phyloP scores from a whole-genome alignment of 169 alveolate species.

The Plasmodium malariae region DNA sequence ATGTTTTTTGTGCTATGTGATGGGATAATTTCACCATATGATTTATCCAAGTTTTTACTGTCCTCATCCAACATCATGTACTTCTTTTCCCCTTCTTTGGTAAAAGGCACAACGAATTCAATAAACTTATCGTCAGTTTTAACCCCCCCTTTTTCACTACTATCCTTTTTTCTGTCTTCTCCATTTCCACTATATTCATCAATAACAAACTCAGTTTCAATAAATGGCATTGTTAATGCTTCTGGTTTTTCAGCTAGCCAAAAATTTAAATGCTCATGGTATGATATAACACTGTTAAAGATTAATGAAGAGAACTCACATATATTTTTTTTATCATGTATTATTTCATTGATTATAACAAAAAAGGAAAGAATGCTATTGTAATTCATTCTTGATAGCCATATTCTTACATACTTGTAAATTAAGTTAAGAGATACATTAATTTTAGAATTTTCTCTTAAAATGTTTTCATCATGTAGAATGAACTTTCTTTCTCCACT shows the following conservation, averaged over 20 bases:
- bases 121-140: not conserved
- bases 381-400: slow-evolving; percentile 49
- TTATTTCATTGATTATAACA: slow-evolving; percentile 21
- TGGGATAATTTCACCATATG: too few species aligned
- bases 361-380: slow-evolving; percentile 28
- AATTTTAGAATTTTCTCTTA: slow-evolving; percentile 38
- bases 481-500: slow-evolving; percentile 11
- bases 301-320: slow-evolving; percentile 49
- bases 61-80: not conserved
- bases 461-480: slow-evolving; percentile 19
- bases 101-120: not conserved
- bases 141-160: not conserved
- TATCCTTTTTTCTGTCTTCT: not conserved
- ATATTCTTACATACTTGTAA: slow-evolving; percentile 57
- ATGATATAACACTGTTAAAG: slow-evolving; percentile 66
- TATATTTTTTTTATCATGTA: slow-evolving; percentile 26
- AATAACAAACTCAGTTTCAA: slow-evolving; percentile 29
- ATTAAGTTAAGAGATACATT: slow-evolving; percentile 65
- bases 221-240: slow-evolving; percentile 19
- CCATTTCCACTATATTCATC: not conserved
- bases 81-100: not conserved
- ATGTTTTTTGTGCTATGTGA: not conserved
- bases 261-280: slow-evolving; percentile 55
- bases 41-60: not conserved
- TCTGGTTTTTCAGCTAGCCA: slow-evolving; percentile 22